phyloP scores from a whole-genome alignment of 2,329 filamentous ascomycete species.

The Ophiocordyceps australis region DNA sequence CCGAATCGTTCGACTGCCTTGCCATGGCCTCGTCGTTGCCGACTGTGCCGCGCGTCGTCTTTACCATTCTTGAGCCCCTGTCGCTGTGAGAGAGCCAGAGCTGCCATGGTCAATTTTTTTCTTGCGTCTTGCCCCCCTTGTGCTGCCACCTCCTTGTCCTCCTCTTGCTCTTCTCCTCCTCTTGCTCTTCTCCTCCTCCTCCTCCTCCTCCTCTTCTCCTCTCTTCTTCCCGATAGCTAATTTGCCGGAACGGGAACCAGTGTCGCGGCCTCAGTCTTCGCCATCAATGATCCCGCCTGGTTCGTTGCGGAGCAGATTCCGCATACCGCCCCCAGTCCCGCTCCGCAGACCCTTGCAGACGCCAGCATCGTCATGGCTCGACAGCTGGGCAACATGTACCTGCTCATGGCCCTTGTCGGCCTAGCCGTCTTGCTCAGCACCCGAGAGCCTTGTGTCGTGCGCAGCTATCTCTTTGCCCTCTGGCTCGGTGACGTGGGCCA shows the following conservation, averaged over 20 bases:
- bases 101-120: too few relatives aligned
- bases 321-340: constrained; percentile 10
- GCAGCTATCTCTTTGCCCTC: constrained; percentile 47
- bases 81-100: constrained; percentile 34
- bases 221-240: constrained; percentile 4
- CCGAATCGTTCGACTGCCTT: too few relatives aligned
- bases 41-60: constrained; percentile 43
- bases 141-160: too few relatives aligned
- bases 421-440: constrained; percentile 45
- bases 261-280: constrained; percentile 37
- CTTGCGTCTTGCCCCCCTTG: too few relatives aligned
- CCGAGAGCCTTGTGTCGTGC: constrained; percentile 45
- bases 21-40: constrained; percentile 45
- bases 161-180: too few relatives aligned
- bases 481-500: constrained; percentile 52
- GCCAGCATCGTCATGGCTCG: constrained; percentile 38
- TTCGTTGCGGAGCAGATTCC: constrained; percentile 47
- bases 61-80: constrained; percentile 50
- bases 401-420: constrained; percentile 45
- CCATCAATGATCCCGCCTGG: constrained; percentile 36
- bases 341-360: constrained; percentile 16
- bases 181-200: too few relatives aligned
- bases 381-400: constrained; percentile 54
- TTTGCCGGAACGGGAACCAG: constrained; percentile 19
- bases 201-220: background rate